Evolutionary conservation across 2,329 filamentous ascomycete genomes (phyloP).

Genomic region (Colletotrichum euphorbiae): DNA sequence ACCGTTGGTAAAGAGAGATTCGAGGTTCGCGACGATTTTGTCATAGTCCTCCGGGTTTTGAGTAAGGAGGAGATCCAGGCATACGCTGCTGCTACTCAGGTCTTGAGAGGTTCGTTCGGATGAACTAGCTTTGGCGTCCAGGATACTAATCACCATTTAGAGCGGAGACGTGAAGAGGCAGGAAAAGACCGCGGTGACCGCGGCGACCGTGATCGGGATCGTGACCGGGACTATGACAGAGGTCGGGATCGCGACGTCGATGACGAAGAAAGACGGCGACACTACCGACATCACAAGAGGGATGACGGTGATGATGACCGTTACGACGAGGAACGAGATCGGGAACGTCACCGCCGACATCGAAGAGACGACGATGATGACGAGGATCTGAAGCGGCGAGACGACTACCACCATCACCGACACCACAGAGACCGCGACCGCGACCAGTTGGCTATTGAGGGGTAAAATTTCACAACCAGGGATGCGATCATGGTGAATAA

Average conservation of each 20-base stretch:
- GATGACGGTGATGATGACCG: constrained; percentile 54
- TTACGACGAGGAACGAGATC: constrained; percentile 47
- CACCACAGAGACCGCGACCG: constrained; percentile 48
- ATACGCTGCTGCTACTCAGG: constrained; percentile 83
- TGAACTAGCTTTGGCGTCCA: neutral
- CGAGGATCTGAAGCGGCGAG: constrained; percentile 41
- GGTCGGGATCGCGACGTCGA: constrained; percentile 44
- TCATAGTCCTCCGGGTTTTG: constrained; percentile 90
- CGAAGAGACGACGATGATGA: constrained; percentile 45
- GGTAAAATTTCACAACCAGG: constrained; percentile 4
- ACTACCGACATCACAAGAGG: constrained; percentile 44
- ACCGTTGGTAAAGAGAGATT: constrained; percentile 90
- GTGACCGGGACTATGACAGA: constrained; percentile 41
- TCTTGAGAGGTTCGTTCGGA: constrained; percentile 76
- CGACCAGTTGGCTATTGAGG: constrained; percentile 39
- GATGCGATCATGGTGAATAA: neutral
- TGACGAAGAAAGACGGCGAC: constrained; percentile 42
- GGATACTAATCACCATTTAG: constrained; percentile 39
- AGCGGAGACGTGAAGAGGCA: constrained; percentile 49
- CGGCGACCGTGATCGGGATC: constrained; percentile 49
- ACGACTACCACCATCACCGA: constrained; percentile 50
- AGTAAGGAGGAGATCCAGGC: constrained; percentile 90
- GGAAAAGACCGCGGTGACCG: constrained; percentile 47
- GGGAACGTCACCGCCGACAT: constrained; percentile 47
- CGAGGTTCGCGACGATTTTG: constrained; percentile 91